Base-by-base conservation (phyloP, 371 early-diverging fungal genomes). In the Mucor ambiguus region DNA sequence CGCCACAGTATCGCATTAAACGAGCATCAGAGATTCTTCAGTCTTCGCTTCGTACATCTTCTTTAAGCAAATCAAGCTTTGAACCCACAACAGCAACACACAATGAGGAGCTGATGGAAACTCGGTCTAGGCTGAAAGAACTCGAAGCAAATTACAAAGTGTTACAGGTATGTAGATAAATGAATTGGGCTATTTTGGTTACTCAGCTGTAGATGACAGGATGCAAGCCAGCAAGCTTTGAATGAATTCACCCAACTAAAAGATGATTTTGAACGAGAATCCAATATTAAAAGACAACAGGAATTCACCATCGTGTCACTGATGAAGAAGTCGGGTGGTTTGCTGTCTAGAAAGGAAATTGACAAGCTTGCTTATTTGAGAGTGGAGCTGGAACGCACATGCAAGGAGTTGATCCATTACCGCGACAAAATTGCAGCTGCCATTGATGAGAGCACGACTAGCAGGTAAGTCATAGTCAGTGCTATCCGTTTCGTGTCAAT, bases 181-280 rank as follows among this genome's bases (percentile, higher is more conserved):
- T 8, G 22, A 16, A 20, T 49, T 24, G 49, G 49, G 10, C 8
- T 32, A 20, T 56, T 0, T 24, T 0, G 3, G n/a, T 55, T 30
- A n/a, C 16, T 30, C 29, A 26, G 3, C 0, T 32, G n/a, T n/a
- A 33, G n/a, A 18, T 33, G 18, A 4, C 49, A 68, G 66, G 46
- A 73, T 35, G 69, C 69, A 9, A 75, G 73, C 46, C 70, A 73
- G 26, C 63, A 68, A 55, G 75, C 73, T 3, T 57, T 77, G 20
- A 60, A 72, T 48, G 75, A 77, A 41, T 68, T 77, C n/a, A 69
- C 49, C 11, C 62, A 63, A 32, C 38, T 61, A 22, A 69, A 64
- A 24, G 66, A 66, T 18, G 70, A 68, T 58, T 67, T 43, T 24
- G 61, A 52, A 28, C 54, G 22, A 52, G 76, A 68, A 28, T 58